These are phyloP conservation scores for Hypoxylon sp. DNA, from an alignment of 2,329 filamentous ascomycete species.

Conservation along the genomic window DNA sequence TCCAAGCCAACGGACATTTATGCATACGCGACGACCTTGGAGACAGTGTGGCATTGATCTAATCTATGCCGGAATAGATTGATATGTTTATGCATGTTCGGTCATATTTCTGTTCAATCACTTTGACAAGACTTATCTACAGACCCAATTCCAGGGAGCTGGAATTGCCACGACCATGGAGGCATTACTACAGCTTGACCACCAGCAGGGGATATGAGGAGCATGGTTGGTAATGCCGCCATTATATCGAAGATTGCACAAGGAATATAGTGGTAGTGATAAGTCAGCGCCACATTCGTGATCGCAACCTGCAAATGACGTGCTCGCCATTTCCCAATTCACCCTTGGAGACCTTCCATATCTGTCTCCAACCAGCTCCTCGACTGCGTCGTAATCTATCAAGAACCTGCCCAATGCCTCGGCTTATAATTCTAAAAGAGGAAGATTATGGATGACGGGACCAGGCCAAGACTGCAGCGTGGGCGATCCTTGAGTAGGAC, in stretches of 20 bases:
- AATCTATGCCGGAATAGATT: background rate
- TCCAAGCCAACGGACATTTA: background rate
- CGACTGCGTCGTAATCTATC: slow-evolving; percentile 10
- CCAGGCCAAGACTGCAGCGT: slow-evolving; percentile 26
- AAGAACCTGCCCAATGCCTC: slow-evolving; percentile 15
- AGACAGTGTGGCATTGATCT: background rate
- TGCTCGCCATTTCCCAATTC: slow-evolving; percentile 24
- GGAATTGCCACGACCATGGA: slow-evolving; percentile 27
- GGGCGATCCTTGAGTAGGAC: background rate
- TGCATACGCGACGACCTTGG: background rate
- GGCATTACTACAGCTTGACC: slow-evolving; percentile 27
- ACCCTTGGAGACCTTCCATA: slow-evolving; percentile 23
- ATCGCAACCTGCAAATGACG: slow-evolving; percentile 28
- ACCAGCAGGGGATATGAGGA: slow-evolving; percentile 1
- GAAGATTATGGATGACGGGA: slow-evolving; percentile 32
- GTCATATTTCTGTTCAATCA: slow-evolving; percentile 29
- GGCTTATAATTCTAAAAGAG: slow-evolving; percentile 30
- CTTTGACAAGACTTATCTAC: slow-evolving; percentile 1
- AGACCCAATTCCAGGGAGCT: slow-evolving; percentile 27
- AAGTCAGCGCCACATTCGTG: slow-evolving; percentile 28
- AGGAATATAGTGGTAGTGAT: slow-evolving; percentile 13
- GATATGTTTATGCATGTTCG: slow-evolving; percentile 17
- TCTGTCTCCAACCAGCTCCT: slow-evolving; percentile 19
- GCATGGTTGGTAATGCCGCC: slow-evolving; percentile 18
- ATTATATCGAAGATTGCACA: slow-evolving; percentile 24